Conservation (phyloP, 2,329 filamentous ascomycete species). For the Arthrobotrys conoides region DNA sequence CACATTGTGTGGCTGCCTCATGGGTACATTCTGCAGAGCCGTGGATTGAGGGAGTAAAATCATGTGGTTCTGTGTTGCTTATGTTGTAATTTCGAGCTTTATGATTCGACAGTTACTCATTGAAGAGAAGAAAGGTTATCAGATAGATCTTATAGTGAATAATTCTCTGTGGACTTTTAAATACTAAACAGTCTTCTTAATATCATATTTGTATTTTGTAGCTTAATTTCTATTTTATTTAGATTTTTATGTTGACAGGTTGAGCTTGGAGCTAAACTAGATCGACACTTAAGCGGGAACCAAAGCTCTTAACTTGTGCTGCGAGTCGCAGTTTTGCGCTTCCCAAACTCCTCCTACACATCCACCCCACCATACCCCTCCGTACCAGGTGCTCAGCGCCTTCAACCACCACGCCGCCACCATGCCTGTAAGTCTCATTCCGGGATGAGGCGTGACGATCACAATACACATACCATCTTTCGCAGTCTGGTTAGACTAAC, state of each 20-base stretch:
- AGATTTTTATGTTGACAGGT: neutral
- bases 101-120: neutral
- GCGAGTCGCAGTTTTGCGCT: constrained; percentile 5
- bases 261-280: neutral
- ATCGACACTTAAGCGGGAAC: neutral
- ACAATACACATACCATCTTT: neutral
- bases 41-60: neutral
- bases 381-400: constrained; percentile 5
- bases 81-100: constrained; percentile 20
- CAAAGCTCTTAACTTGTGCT: too few species aligned
- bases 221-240: neutral
- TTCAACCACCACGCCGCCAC: constrained; percentile 1
- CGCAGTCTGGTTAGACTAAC: neutral
- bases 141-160: neutral
- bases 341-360: neutral
- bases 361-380: constrained; percentile 23
- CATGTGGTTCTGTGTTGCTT: constrained; percentile 5
- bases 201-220: neutral
- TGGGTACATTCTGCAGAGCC: neutral
- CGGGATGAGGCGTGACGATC: neutral
- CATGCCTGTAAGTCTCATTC: constrained; percentile 53
- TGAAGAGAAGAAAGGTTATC: neutral
- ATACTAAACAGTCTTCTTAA: neutral
- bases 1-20: neutral
- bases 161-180: neutral